These are phyloP conservation scores for Ceratocystis eucalypticola DNA, from an alignment of 2,329 filamentous ascomycete genomes.

Conservation along the genomic window DNA sequence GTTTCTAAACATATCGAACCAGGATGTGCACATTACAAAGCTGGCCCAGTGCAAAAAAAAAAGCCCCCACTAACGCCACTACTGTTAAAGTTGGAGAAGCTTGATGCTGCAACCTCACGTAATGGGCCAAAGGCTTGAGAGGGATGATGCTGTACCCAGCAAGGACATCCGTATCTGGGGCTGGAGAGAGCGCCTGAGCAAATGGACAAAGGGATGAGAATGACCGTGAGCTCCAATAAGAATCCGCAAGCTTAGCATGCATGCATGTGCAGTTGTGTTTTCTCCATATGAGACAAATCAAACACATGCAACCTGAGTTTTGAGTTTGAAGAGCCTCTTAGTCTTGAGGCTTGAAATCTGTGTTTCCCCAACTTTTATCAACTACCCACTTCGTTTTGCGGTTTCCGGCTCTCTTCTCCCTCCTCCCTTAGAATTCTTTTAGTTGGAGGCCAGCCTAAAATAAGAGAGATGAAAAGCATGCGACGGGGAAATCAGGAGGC, in stretches of 20 bases:
- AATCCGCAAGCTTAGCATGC: neutral
- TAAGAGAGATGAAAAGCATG: neutral
- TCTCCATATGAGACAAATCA: neutral
- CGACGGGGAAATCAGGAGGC: neutral
- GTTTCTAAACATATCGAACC: neutral
- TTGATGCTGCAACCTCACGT: neutral
- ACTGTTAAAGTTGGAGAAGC: neutral
- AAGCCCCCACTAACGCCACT: neutral
- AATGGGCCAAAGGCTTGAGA: neutral
- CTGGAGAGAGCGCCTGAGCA: neutral
- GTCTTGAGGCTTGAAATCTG: neutral
- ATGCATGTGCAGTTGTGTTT: neutral
- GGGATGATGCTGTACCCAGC: neutral
- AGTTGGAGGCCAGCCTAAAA: neutral
- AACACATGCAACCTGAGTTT: neutral
- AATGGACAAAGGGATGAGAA: slow-evolving; percentile 1
- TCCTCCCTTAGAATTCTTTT: neutral
- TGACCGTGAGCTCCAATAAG: neutral
- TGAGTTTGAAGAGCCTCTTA: neutral
- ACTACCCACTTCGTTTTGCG: neutral
- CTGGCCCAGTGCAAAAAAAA: neutral
- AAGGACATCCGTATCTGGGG: neutral
- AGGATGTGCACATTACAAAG: slow-evolving; percentile 1
- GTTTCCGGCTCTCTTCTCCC: neutral
- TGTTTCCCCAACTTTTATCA: neutral